Conservation (phyloP, 805 yeast species). For the Yarrowia sp. region DNA sequence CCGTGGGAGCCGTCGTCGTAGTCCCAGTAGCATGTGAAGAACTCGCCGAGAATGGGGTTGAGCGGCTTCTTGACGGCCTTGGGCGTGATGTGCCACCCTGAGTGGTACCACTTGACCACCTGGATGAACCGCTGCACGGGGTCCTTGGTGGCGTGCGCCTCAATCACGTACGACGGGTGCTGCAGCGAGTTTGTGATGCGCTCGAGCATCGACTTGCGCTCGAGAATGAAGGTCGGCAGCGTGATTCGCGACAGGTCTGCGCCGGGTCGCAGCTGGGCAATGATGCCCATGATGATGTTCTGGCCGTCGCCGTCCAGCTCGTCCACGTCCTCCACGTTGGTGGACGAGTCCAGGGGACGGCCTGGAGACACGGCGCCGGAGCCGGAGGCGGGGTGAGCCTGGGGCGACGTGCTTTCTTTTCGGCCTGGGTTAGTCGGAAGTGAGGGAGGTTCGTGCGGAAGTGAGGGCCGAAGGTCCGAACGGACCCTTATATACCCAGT, state of each 20-base stretch:
- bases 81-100: slow-evolving; percentile 98
- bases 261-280: slow-evolving; percentile 89
- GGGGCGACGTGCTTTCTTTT: slow-evolving; percentile 16
- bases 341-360: background rate
- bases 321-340: slow-evolving; percentile 58
- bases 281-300: slow-evolving; percentile 79
- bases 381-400: background rate
- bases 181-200: slow-evolving; percentile 86
- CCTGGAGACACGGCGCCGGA: background rate
- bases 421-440: slow-evolving; percentile 27
- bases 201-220: slow-evolving; percentile 93
- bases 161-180: slow-evolving; percentile 66
- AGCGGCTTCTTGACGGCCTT: slow-evolving; percentile 97
- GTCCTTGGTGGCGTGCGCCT: slow-evolving; percentile 61
- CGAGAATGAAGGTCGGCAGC: slow-evolving; percentile 90
- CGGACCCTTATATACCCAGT: no score
- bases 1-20: slow-evolving; percentile 67
- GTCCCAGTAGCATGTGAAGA: slow-evolving; percentile 91
- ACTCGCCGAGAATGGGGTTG: slow-evolving; percentile 91
- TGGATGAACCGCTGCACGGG: slow-evolving; percentile 66
- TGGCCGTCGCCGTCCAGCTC: slow-evolving; percentile 91
- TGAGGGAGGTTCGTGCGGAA: no score
- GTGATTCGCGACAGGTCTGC: slow-evolving; percentile 87
- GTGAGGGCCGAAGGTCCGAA: no score
- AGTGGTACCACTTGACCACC: slow-evolving; percentile 83